Percentiles rank a stretch among this genome's conserved stretches.
phyloP scores from a whole-genome alignment of 169 alveolate species.

The Plasmodium sp. region DNA sequence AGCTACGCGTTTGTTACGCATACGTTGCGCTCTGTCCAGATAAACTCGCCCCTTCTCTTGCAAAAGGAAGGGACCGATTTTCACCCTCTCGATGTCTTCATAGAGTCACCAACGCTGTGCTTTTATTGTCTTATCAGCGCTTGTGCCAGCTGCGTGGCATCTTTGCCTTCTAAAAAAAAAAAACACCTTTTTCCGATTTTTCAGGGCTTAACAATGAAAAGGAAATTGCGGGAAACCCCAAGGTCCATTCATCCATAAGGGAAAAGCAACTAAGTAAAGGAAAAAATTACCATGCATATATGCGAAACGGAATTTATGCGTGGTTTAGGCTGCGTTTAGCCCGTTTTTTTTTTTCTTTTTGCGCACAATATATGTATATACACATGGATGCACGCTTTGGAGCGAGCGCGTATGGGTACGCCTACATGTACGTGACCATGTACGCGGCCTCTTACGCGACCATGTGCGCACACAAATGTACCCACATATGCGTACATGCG shows the following conservation, averaged over 20 bases:
- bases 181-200: background rate
- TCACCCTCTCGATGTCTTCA: background rate
- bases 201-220: constrained; percentile 16
- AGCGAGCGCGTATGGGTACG: background rate
- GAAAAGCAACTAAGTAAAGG: constrained; percentile 42
- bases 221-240: background rate
- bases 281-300: background rate
- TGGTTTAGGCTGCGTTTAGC: background rate
- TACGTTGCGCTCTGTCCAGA: background rate
- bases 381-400: background rate
- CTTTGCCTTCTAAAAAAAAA: background rate
- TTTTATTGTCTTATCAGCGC: background rate
- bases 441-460: background rate
- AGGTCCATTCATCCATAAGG: constrained; percentile 37
- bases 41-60: background rate
- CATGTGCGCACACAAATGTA: background rate
- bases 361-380: background rate
- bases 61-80: background rate
- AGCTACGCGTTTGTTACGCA: background rate
- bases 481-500: background rate
- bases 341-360: background rate
- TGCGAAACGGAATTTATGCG: background rate
- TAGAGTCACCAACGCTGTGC: background rate
- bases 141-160: background rate
- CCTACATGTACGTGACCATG: background rate